Evolutionary conservation across 1,139 yeast genomes (phyloP).

Genomic region (Pichia sp.): DNA sequence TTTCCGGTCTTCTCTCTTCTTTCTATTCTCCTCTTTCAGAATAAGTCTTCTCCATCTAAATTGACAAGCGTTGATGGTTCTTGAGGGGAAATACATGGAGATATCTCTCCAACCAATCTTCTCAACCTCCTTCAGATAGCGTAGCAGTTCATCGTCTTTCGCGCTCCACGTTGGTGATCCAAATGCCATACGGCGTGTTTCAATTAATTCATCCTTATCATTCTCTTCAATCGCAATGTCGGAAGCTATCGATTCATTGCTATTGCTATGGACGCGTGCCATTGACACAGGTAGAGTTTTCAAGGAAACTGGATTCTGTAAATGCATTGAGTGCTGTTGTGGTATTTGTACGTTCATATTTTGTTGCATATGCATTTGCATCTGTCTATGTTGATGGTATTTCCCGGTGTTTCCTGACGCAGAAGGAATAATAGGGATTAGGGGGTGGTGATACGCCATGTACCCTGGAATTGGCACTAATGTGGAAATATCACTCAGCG

Average conservation of each 20-base stretch:
- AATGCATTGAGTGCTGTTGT: too few relatives aligned
- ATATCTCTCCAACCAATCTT: conserved; percentile 76
- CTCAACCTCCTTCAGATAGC: conserved; percentile 63
- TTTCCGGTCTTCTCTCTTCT: conserved; percentile 6
- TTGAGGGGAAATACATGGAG: conserved; percentile 54
- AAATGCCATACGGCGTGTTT: conserved; percentile 8
- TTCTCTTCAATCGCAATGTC: background rate
- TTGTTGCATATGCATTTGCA: too few relatives aligned
- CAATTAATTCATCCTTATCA: background rate
- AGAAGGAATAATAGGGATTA: conserved; percentile 9
- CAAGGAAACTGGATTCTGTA: too few relatives aligned
- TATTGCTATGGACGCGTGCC: too few relatives aligned
- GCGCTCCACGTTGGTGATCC: conserved; percentile 52
- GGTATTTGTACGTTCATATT: too few relatives aligned
- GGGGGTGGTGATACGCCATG: conserved; percentile 11
- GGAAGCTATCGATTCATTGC: background rate
- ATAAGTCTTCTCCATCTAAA: conserved; percentile 61
- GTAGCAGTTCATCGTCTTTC: conserved; percentile 56
- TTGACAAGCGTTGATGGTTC: conserved; percentile 77
- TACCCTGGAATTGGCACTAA: conserved; percentile 9
- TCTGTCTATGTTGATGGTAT: too few relatives aligned
- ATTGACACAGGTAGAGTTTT: too few relatives aligned
- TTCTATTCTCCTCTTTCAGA: conserved; percentile 15
- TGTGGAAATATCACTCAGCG: conserved; percentile 1
- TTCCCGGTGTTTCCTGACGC: conserved; percentile 9